phyloP scores from a whole-genome alignment of 805 yeast genomes.

The Zygosaccharomyces gambellarensis region DNA sequence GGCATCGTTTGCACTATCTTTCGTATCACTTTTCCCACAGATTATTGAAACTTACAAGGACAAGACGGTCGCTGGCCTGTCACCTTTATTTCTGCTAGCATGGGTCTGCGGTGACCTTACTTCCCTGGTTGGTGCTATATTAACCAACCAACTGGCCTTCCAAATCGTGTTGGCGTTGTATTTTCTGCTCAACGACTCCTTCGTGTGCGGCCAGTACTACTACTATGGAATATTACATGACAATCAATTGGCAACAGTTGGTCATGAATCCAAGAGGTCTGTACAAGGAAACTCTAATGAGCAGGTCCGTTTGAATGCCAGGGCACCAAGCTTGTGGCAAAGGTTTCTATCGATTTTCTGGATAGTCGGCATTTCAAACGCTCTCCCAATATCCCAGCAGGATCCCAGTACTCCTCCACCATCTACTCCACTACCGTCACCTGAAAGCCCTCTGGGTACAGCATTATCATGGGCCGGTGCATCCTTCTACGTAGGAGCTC shows the following conservation, averaged over 20 bases:
- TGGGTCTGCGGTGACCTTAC: slow-evolving; percentile 45
- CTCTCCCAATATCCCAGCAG: neutral
- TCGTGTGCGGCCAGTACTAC: slow-evolving; percentile 65
- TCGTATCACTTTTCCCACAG: slow-evolving; percentile 53
- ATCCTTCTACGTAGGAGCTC: slow-evolving; percentile 63
- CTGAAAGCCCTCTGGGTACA: slow-evolving; percentile 36
- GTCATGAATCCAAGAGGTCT: slow-evolving; percentile 33
- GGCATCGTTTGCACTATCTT: slow-evolving; percentile 41
- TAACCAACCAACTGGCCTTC: slow-evolving; percentile 76
- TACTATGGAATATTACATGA: slow-evolving; percentile 48
- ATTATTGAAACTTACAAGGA: slow-evolving; percentile 49
- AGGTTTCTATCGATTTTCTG: neutral
- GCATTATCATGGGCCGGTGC: slow-evolving; percentile 78
- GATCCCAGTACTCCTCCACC: slow-evolving; percentile 10
- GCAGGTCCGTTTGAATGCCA: neutral
- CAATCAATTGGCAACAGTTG: slow-evolving; percentile 31
- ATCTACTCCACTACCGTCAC: slow-evolving; percentile 16
- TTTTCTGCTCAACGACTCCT: slow-evolving; percentile 65
- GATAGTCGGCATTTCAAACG: neutral
- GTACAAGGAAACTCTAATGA: neutral
- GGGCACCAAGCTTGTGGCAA: neutral
- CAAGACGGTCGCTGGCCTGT: slow-evolving; percentile 57
- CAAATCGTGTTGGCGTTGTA: slow-evolving; percentile 70
- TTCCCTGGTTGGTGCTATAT: slow-evolving; percentile 61
- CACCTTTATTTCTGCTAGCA: slow-evolving; percentile 47